Percentiles rank a stretch among this genome's conserved stretches.
Evolutionary conservation across 2,329 filamentous ascomycete species (phyloP).

Genomic region (Ascochyta fabae): DNA sequence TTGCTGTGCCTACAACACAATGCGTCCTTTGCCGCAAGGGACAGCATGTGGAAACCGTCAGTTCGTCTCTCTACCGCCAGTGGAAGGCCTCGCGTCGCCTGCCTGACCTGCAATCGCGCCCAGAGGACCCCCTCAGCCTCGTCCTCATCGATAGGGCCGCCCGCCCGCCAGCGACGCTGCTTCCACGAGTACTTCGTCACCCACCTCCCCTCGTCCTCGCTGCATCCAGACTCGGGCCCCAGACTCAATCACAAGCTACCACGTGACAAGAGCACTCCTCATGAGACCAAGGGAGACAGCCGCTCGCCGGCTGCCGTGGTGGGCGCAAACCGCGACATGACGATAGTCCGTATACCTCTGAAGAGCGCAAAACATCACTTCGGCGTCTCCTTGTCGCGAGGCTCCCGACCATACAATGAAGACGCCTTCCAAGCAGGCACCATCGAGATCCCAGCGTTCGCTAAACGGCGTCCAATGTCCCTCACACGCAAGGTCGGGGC

Average conservation of each 20-base stretch:
- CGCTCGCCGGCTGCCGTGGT: slow-evolving; percentile 47
- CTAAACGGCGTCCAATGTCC: slow-evolving; percentile 76
- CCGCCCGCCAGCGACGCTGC: slow-evolving; percentile 40
- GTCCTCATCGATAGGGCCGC: slow-evolving; percentile 13
- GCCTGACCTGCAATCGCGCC: slow-evolving; percentile 19
- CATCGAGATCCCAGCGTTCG: slow-evolving; percentile 91
- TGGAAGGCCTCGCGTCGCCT: slow-evolving; percentile 30
- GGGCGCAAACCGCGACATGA: slow-evolving; percentile 70
- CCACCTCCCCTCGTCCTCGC: slow-evolving; percentile 88
- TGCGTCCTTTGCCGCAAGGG: slow-evolving; percentile 41
- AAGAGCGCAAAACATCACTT: slow-evolving; percentile 96
- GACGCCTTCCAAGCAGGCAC: slow-evolving; percentile 94
- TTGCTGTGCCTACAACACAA: slow-evolving; percentile 34
- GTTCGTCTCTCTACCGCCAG: slow-evolving; percentile 36
- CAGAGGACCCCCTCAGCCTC: background rate
- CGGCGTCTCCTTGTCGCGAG: slow-evolving; percentile 78
- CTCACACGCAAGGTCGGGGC: slow-evolving; percentile 52
- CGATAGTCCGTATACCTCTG: slow-evolving; percentile 92
- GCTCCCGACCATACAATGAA: slow-evolving; percentile 88
- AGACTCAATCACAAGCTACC: slow-evolving; percentile 83
- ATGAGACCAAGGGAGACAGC: slow-evolving; percentile 58
- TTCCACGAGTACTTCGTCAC: slow-evolving; percentile 99
- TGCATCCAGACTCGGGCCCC: slow-evolving; percentile 81
- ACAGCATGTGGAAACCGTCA: slow-evolving; percentile 49
- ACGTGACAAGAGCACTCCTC: slow-evolving; percentile 81